Base-by-base conservation (phyloP, 306 rosid species). In the Ormosia semicastrata region DNA sequence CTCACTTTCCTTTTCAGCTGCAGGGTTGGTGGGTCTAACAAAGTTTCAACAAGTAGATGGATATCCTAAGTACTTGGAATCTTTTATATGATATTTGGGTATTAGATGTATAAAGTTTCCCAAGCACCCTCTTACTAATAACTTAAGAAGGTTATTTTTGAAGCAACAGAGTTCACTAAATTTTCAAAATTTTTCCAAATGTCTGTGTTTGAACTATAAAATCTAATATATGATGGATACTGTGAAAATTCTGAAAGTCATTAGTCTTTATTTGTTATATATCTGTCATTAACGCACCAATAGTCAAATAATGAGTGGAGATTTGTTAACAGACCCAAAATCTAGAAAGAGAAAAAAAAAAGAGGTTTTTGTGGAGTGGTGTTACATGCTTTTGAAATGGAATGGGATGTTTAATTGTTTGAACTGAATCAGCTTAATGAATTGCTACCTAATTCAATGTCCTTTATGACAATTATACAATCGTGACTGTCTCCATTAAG, bases 341-440 rank as follows among this genome's bases (percentile, higher is more conserved):
- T 11, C 44, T 36, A 47, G n/a, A 29, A 52, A 30, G 50, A 82
- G 50, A 50, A 41, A 49, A 77, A 62, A 39, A 50, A 58, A 59
- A n/a, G 39, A 60, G 66, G 58, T 29, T 75, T 76, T 71, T 83
- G 40, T 64, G 52, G 32, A 60, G 53, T 40, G n/a, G 6, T 36
- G 73, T 41, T 57, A 14, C 43, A 30, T 57, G 56, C 71, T 40
- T 49, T 40, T 77, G 75, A 60, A 39, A 56, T 76, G 52, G 24
- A 64, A 59, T 49, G 24, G 8, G 54, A 13, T 49, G 59, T 29
- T 82, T 47, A 30, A 49, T 62, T 57, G 62, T 64, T 75, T 66
- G 54, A 71, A 40, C 52, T 40, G 69, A 53, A 83, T 73, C 43
- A 32, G n/a, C 68, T 60, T 52, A 69, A 44, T 64, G 67, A 66